Conservation (phyloP, 2,329 filamentous ascomycete species). For the Lasiodiplodia hormozganensis region DNA sequence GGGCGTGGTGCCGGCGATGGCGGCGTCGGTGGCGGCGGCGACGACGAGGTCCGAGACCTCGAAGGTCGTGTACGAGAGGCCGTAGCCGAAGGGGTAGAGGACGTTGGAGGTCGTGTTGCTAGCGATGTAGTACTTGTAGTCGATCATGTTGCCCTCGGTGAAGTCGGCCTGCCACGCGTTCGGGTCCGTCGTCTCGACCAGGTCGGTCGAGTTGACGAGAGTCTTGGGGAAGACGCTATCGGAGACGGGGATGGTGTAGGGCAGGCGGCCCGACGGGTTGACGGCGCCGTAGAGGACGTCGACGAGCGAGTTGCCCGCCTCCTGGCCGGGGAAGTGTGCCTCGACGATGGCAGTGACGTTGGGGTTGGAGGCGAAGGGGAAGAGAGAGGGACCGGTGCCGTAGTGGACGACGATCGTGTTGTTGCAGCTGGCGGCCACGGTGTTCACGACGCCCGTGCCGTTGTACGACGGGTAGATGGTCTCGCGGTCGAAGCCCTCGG, state of each 20-base stretch:
- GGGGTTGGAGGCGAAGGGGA: slow-evolving; percentile 49
- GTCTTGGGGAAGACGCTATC: slow-evolving; percentile 39
- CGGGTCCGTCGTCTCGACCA: slow-evolving; percentile 42
- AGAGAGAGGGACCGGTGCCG: slow-evolving; percentile 50
- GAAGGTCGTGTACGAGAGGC: slow-evolving; percentile 48
- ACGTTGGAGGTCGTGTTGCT: slow-evolving; percentile 35
- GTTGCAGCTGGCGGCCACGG: slow-evolving; percentile 54
- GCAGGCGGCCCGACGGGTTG: slow-evolving; percentile 49
- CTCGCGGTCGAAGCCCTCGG: slow-evolving; percentile 53
- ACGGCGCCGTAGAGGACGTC: slow-evolving; percentile 49
- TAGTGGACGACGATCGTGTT: slow-evolving; percentile 61
- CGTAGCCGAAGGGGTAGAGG: slow-evolving; percentile 47
- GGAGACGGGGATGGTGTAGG: slow-evolving; percentile 47
- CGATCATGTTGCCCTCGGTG: slow-evolving; percentile 59
- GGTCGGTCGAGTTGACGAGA: slow-evolving; percentile 46
- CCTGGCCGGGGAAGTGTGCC: slow-evolving; percentile 52
- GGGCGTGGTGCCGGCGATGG: slow-evolving; percentile 25
- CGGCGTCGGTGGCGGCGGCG: neutral
- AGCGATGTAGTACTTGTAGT: slow-evolving; percentile 61
- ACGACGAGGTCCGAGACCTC: slow-evolving; percentile 27
- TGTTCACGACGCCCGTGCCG: slow-evolving; percentile 33
- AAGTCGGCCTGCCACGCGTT: slow-evolving; percentile 58
- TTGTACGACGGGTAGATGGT: slow-evolving; percentile 52
- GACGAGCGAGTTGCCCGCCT: slow-evolving; percentile 49
- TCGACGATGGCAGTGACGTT: slow-evolving; percentile 48